Percentiles rank a stretch among this genome's conserved stretches.
These are phyloP conservation scores for Trichoderma sp. DNA, from an alignment of 2,329 filamentous ascomycete genomes.

Conservation along the genomic window DNA sequence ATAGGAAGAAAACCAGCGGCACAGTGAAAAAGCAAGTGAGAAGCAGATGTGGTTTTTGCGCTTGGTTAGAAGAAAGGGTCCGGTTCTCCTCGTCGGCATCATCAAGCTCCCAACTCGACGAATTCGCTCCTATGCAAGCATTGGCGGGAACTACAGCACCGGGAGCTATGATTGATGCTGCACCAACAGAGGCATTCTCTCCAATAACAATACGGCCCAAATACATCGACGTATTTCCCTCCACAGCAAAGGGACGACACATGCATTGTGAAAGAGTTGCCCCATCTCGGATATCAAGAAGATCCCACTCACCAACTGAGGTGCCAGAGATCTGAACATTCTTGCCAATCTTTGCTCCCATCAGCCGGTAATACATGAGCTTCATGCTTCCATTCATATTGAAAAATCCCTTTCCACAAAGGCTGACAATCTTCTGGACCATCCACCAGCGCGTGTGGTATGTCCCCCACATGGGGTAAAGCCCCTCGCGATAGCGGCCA, in stretches of 20 bases:
- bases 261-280: slow-evolving; percentile 51
- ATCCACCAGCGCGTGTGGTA: slow-evolving; percentile 64
- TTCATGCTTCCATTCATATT: slow-evolving; percentile 42
- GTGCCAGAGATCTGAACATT: slow-evolving; percentile 51
- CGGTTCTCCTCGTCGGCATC: slow-evolving; percentile 52
- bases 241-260: slow-evolving; percentile 55
- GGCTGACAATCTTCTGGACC: slow-evolving; percentile 53
- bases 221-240: slow-evolving; percentile 61
- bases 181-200: slow-evolving; percentile 48
- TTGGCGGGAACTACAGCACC: slow-evolving; percentile 51
- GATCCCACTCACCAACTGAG: slow-evolving; percentile 56
- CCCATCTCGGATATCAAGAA: slow-evolving; percentile 55
- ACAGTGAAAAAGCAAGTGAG: slow-evolving; percentile 45
- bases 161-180: slow-evolving; percentile 52
- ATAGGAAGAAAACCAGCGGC: slow-evolving; percentile 45
- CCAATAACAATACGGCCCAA: slow-evolving; percentile 54
- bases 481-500: slow-evolving; percentile 53
- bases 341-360: slow-evolving; percentile 56
- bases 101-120: slow-evolving; percentile 57
- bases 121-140: slow-evolving; percentile 58
- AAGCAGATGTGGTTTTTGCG: slow-evolving; percentile 48
- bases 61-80: slow-evolving; percentile 42
- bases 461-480: slow-evolving; percentile 61
- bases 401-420: slow-evolving; percentile 53
- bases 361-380: slow-evolving; percentile 51